Evolutionary conservation across 805 yeast genomes (phyloP).

Genomic region (Candida michaelii): DNA sequence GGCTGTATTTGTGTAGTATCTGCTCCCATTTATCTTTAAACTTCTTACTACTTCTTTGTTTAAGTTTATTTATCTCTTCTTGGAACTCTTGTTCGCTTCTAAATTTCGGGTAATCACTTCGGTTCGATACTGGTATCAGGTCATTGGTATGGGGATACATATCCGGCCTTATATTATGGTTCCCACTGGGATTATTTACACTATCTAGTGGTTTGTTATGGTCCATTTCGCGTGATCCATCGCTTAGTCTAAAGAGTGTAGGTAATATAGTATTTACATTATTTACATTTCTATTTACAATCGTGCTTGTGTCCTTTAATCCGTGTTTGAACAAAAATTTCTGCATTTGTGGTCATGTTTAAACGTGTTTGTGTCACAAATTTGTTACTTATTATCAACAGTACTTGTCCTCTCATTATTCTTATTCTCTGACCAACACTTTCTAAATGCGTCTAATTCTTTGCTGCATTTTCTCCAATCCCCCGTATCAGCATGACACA

Average conservation of each 20-base stretch:
- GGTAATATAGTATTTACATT: too few relatives aligned
- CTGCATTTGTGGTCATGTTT: too few relatives aligned
- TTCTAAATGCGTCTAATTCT: constrained; percentile 55
- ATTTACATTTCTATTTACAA: constrained; percentile 3
- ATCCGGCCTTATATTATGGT: not conserved
- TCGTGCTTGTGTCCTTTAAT: too few relatives aligned
- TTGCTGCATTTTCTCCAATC: constrained; percentile 43
- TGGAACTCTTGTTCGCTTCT: constrained; percentile 20
- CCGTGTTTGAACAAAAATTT: too few relatives aligned
- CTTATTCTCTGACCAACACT: constrained; percentile 61
- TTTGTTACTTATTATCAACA: constrained; percentile 24
- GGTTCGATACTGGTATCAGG: not conserved
- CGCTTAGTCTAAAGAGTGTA: too few relatives aligned
- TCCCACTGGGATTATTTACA: not conserved
- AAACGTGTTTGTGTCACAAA: not conserved
- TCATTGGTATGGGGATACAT: not conserved
- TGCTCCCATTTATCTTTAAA: constrained; percentile 46
- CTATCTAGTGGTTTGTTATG: too few relatives aligned
- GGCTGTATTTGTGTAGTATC: constrained; percentile 52
- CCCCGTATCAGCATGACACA: constrained; percentile 47
- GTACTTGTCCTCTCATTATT: constrained; percentile 51
- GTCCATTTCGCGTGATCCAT: too few relatives aligned
- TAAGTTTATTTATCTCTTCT: constrained; percentile 24
- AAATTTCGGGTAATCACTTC: not conserved
- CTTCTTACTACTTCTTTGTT: constrained; percentile 27